Evolutionary conservation across 345 rosid genomes (phyloP).

Genomic region (Euphorbia peplus): DNA sequence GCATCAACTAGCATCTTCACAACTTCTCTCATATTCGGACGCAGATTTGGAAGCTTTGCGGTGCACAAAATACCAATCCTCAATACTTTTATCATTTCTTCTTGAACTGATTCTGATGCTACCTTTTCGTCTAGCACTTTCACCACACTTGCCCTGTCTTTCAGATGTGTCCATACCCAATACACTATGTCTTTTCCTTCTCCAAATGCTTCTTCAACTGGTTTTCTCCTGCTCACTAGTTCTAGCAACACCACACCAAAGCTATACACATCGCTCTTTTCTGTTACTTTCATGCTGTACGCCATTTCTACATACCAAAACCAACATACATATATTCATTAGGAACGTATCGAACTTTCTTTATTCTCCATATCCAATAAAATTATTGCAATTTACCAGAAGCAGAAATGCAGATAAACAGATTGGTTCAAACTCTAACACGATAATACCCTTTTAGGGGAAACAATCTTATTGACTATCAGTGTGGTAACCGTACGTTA

Average conservation of each 20-base stretch:
- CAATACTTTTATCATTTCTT: constrained; percentile 66
- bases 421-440: no score
- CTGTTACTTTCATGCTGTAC: constrained; percentile 59
- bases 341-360: no score
- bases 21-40: constrained; percentile 79
- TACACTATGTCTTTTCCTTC: constrained; percentile 76
- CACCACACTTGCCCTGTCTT: constrained; percentile 39
- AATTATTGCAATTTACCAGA: no score
- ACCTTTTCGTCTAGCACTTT: constrained; percentile 54
- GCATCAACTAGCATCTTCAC: constrained; percentile 75
- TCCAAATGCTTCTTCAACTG: constrained; percentile 69
- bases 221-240: constrained; percentile 48
- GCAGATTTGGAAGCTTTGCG: constrained; percentile 67
- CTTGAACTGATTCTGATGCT: constrained; percentile 32
- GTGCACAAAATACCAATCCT: constrained; percentile 72
- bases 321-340: not conserved
- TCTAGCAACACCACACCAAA: constrained; percentile 86
- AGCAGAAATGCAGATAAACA: no score
- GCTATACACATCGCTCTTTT: constrained; percentile 83
- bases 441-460: no score
- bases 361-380: no score
- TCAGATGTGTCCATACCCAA: constrained; percentile 62
- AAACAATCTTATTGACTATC: no score
- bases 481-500: no score
- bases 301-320: constrained; percentile 61